Percentiles rank a stretch among this genome's conserved stretches.
These are phyloP conservation scores for Dissoconium aciculare DNA, from an alignment of 2,329 filamentous ascomycete species.

Conservation along the genomic window DNA sequence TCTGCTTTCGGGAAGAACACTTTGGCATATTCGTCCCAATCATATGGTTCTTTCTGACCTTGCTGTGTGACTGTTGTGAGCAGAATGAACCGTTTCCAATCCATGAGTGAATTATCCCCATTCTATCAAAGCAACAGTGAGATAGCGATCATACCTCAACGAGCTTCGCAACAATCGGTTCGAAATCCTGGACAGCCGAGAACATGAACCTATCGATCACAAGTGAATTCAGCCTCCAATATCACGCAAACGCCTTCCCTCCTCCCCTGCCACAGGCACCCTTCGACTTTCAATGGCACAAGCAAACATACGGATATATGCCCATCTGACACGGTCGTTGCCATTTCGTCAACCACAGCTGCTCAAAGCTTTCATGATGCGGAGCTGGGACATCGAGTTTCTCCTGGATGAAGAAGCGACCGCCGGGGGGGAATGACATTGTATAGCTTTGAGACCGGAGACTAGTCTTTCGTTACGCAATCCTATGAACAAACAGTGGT, in stretches of 20 bases:
- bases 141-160: conserved; percentile 33
- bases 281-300: no score
- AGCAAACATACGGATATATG: conserved; percentile 27
- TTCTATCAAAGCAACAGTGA: not conserved
- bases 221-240: no score
- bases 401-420: conserved; percentile 33
- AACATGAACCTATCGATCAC: conserved; percentile 47
- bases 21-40: conserved; percentile 48
- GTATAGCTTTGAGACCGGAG: no score
- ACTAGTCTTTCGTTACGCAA: no score
- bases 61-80: conserved; percentile 22
- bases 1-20: conserved; percentile 46
- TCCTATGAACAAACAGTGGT: no score
- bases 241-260: no score
- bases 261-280: no score
- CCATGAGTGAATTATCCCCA: not conserved
- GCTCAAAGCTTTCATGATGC: conserved; percentile 34
- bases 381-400: conserved; percentile 28
- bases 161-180: conserved; percentile 50
- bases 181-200: conserved; percentile 51
- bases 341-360: conserved; percentile 62
- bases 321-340: conserved; percentile 44
- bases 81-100: not conserved
- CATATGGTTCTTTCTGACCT: conserved; percentile 49
- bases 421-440: no score